Percentiles rank a stretch among this genome's conserved stretches.
These are phyloP conservation scores for Phlebiopsis flavidoalba DNA, from an alignment of 768 basidiomycete species.

Conservation along the genomic window DNA sequence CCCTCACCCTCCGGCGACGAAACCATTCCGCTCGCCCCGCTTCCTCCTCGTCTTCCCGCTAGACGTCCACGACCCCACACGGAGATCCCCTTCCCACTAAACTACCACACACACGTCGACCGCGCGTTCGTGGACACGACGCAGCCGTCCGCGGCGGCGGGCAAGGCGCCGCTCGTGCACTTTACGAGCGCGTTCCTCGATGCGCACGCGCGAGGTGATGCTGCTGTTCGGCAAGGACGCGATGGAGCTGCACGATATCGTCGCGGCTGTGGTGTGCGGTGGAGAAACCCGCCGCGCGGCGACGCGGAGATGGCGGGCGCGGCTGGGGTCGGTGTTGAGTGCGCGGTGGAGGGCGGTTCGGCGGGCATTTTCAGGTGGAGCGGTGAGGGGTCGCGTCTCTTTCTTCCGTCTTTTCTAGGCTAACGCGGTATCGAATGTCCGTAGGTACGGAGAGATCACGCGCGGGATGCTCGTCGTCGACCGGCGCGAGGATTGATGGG, in stretches of 20 bases:
- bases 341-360: slow-evolving; percentile 44
- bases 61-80: slow-evolving; percentile 79
- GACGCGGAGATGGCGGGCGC: slow-evolving; percentile 8
- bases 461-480: slow-evolving; percentile 88
- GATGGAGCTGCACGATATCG: slow-evolving; percentile 89
- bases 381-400: slow-evolving; percentile 40
- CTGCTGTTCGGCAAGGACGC: slow-evolving; percentile 74
- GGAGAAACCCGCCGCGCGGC: slow-evolving; percentile 50
- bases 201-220: slow-evolving; percentile 72
- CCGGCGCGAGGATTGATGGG: slow-evolving; percentile 57
- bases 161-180: slow-evolving; percentile 60
- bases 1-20: slow-evolving; percentile 31
- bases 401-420: neutral
- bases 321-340: slow-evolving; percentile 18
- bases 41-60: slow-evolving; percentile 70
- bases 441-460: slow-evolving; percentile 73
- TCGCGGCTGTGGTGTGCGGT: slow-evolving; percentile 87
- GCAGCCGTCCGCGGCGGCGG: slow-evolving; percentile 39
- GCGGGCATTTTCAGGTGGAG: slow-evolving; percentile 26
- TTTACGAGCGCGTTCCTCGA: slow-evolving; percentile 81
- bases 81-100: slow-evolving; percentile 65
- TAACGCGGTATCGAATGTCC: neutral
- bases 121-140: slow-evolving; percentile 46
- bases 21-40: slow-evolving; percentile 56
- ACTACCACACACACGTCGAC: slow-evolving; percentile 56